These are phyloP conservation scores for Adansonia grandidieri DNA, from an alignment of 441 rosid species.

Conservation along the genomic window DNA sequence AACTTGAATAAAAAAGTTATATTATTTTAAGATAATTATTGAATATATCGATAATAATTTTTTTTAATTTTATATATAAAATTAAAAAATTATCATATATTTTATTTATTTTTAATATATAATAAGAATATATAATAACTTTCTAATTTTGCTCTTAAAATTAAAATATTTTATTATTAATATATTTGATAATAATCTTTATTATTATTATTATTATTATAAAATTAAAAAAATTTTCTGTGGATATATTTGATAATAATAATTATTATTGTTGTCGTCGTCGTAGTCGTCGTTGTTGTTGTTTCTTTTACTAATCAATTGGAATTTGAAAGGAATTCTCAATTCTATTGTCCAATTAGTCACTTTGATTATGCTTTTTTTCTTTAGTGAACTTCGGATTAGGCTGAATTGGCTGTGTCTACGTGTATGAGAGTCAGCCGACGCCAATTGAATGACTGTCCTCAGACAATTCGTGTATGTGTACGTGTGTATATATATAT, in stretches of 20 bases:
- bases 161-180: too few relatives aligned
- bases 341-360: background rate
- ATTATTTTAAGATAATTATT: background rate
- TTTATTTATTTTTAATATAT: too few relatives aligned
- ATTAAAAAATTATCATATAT: too few relatives aligned
- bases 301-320: background rate
- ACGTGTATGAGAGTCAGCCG: background rate
- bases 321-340: background rate
- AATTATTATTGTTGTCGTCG: too few relatives aligned
- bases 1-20: background rate
- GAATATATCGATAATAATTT: too few relatives aligned
- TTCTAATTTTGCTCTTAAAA: too few relatives aligned
- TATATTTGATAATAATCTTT: background rate
- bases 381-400: background rate
- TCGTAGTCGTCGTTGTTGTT: too few relatives aligned
- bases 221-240: too few relatives aligned
- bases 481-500: too few relatives aligned
- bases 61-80: too few relatives aligned
- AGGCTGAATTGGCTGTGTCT: background rate
- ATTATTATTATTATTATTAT: background rate
- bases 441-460: background rate
- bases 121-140: too few relatives aligned
- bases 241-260: too few relatives aligned
- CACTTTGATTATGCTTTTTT: slow-evolving; percentile 1
- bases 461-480: background rate